Percentiles rank a stretch among this genome's conserved stretches.
phyloP scores from a whole-genome alignment of 140 eudicot genomes.

The Oenanthe javanica region DNA sequence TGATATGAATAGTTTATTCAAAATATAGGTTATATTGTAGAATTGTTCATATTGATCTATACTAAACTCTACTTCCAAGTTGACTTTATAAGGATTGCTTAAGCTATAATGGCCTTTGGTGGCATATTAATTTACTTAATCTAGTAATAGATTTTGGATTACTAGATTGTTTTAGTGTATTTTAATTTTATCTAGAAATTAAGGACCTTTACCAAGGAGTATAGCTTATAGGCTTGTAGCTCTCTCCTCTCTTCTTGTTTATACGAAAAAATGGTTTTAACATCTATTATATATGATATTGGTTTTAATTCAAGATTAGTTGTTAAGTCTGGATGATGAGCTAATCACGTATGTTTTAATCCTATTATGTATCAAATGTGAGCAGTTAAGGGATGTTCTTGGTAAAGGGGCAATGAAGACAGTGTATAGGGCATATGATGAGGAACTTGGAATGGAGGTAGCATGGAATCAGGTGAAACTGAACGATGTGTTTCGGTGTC shows the following conservation, averaged over 20 bases:
- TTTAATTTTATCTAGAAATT: neutral
- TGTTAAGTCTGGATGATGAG: neutral
- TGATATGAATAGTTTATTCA: neutral
- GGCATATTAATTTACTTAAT: neutral
- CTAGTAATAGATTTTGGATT: neutral
- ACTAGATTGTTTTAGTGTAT: neutral
- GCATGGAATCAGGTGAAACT: conserved; percentile 69
- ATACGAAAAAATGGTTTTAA: neutral
- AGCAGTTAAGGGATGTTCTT: conserved; percentile 44
- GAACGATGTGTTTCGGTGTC: conserved; percentile 38
- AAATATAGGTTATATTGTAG: neutral
- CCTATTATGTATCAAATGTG: neutral
- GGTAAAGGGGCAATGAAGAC: conserved; percentile 71
- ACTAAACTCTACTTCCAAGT: neutral
- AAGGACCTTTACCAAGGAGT: neutral
- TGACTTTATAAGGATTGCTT: neutral
- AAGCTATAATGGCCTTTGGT: neutral
- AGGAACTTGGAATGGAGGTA: conserved; percentile 56
- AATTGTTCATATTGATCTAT: neutral
- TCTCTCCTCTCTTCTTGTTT: neutral
- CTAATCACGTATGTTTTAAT: neutral
- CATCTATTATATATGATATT: neutral
- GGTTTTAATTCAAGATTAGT: neutral
- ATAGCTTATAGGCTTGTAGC: neutral
- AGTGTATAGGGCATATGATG: conserved; percentile 64